Evolutionary conservation across 2,329 filamentous ascomycete genomes (phyloP).

Genomic region (Neocucurbitaria cava): DNA sequence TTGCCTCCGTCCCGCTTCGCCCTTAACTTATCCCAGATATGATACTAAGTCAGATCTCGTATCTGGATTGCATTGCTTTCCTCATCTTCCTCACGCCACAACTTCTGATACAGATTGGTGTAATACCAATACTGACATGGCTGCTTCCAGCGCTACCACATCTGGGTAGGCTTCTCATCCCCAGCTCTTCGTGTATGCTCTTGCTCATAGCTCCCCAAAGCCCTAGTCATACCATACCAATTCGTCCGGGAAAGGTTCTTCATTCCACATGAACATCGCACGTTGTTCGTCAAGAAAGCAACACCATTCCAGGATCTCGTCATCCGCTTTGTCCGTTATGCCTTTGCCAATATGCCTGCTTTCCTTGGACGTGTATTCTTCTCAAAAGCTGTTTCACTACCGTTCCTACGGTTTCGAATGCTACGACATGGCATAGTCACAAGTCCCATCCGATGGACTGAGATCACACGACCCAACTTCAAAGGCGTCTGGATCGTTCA

Average conservation of each 20-base stretch:
- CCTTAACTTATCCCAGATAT: conserved; percentile 54
- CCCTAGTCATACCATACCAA: conserved; percentile 63
- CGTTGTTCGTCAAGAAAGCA: conserved; percentile 72
- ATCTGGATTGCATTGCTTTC: conserved; percentile 78
- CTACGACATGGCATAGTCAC: conserved; percentile 71
- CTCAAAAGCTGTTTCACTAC: conserved; percentile 73
- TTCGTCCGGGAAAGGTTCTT: conserved; percentile 67
- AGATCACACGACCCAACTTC: conserved; percentile 61
- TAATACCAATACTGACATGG: conserved; percentile 65
- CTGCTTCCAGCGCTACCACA: conserved; percentile 72
- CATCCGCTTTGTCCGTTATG: conserved; percentile 78
- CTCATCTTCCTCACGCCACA: conserved; percentile 74
- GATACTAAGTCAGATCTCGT: conserved; percentile 77
- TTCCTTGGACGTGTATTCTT: conserved; percentile 78
- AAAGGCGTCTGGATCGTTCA: conserved; percentile 74
- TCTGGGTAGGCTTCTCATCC: conserved; percentile 60
- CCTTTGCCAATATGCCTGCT: conserved; percentile 74
- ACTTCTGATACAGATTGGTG: conserved; percentile 71
- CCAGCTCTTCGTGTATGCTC: conserved; percentile 18
- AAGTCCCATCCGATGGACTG: conserved; percentile 70
- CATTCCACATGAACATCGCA: conserved; percentile 53
- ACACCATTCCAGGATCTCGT: conserved; percentile 79
- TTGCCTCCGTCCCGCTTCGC: neutral
- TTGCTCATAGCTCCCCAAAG: conserved; percentile 52
- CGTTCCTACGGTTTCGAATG: conserved; percentile 79